These are phyloP conservation scores for Lepiota venenata DNA, from an alignment of 768 basidiomycete species.

Conservation along the genomic window DNA sequence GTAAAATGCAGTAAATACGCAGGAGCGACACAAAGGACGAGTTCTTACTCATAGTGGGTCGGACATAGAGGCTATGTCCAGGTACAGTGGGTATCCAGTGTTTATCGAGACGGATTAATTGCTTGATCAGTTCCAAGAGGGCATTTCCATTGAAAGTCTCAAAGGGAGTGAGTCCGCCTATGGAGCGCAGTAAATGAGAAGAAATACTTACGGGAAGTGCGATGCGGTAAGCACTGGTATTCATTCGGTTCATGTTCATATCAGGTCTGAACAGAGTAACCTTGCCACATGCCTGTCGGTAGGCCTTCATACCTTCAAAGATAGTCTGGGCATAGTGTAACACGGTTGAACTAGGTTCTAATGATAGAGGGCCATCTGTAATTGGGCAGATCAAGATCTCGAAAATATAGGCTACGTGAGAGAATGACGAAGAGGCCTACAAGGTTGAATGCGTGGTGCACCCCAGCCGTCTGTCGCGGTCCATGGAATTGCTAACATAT, in stretches of 20 bases:
- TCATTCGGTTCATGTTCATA: slow-evolving; percentile 98
- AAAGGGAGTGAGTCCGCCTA: slow-evolving; percentile 1
- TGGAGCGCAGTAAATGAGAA: not conserved
- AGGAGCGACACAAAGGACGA: not conserved
- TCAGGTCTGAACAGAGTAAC: slow-evolving; percentile 90
- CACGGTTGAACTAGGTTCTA: slow-evolving; percentile 79
- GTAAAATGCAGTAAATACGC: slow-evolving; percentile 8
- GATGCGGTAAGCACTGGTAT: slow-evolving; percentile 72
- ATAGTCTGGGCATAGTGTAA: slow-evolving; percentile 91
- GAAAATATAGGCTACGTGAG: not conserved
- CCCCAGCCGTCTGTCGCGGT: slow-evolving; percentile 73
- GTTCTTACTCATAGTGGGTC: slow-evolving; percentile 59
- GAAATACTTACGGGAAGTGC: slow-evolving; percentile 61
- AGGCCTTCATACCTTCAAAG: slow-evolving; percentile 97
- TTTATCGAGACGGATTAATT: slow-evolving; percentile 78
- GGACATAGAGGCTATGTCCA: slow-evolving; percentile 90
- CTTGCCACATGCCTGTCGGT: slow-evolving; percentile 66
- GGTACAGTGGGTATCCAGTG: slow-evolving; percentile 89
- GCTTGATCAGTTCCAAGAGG: slow-evolving; percentile 77
- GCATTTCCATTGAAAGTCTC: slow-evolving; percentile 78
- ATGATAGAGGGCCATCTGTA: slow-evolving; percentile 64
- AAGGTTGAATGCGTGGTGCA: slow-evolving; percentile 77
- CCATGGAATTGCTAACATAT: slow-evolving; percentile 86
- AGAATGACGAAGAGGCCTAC: slow-evolving; percentile 38
- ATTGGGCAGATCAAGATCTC: slow-evolving; percentile 8